Conservation (phyloP, 1,284 basidiomycete genomes). For the Pisolithus thermaeus region DNA sequence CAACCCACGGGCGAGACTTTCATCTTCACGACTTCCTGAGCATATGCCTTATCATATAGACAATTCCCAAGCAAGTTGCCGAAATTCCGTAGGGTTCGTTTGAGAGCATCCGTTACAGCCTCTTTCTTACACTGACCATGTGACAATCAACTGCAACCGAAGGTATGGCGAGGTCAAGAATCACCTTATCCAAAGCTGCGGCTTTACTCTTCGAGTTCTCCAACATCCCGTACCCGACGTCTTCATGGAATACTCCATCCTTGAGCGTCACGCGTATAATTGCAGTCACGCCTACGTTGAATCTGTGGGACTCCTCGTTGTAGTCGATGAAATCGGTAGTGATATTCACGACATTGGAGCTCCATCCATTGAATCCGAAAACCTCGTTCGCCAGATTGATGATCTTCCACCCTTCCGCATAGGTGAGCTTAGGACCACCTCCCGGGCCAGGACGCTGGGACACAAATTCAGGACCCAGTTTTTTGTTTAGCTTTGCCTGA, state of each 20-base stretch:
- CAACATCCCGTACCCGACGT: conserved; percentile 84
- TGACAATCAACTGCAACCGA: conserved; percentile 1
- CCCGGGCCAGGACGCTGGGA: conserved; percentile 86
- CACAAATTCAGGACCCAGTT: conserved; percentile 91
- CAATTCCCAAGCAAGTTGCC: conserved; percentile 95
- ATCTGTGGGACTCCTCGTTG: conserved; percentile 61
- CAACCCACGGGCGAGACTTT: conserved; percentile 72
- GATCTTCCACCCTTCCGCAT: conserved; percentile 96
- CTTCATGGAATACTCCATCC: conserved; percentile 90
- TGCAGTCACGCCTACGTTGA: conserved; percentile 77
- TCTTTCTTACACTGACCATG: conserved; percentile 87
- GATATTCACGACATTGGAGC: conserved; percentile 74
- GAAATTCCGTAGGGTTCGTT: conserved; percentile 87
- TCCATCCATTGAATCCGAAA: conserved; percentile 99
- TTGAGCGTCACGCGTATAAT: conserved; percentile 83
- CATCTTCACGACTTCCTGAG: conserved; percentile 81
- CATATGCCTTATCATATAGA: conserved; percentile 89
- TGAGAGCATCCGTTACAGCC: conserved; percentile 91
- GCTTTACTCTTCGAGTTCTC: conserved; percentile 87
- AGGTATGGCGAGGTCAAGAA: neutral
- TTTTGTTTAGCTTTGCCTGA: conserved; percentile 80
- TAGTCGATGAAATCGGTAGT: conserved; percentile 74
- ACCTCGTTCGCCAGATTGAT: conserved; percentile 97
- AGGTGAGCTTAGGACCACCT: conserved; percentile 84
- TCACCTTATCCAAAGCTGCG: conserved; percentile 87